Evolutionary conservation across 2,329 filamentous ascomycete genomes (phyloP).

Genomic region (Colletotrichum endophyticum): DNA sequence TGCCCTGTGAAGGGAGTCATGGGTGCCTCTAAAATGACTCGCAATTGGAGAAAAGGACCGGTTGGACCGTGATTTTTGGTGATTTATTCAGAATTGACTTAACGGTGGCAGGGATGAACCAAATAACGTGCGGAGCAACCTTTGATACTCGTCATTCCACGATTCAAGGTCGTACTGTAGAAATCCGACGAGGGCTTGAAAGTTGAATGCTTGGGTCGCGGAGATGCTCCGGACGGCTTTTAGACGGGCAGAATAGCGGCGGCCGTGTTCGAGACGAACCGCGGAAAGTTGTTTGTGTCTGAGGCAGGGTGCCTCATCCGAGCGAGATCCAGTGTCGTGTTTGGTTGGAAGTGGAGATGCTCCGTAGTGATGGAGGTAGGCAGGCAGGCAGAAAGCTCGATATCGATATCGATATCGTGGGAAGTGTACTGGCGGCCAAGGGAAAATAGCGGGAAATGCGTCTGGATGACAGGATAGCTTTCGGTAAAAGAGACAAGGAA

Average conservation of each 20-base stretch:
- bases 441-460: background rate
- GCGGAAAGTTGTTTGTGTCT: background rate
- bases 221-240: background rate
- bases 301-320: background rate
- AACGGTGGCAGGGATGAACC: background rate
- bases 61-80: background rate
- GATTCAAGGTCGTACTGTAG: background rate
- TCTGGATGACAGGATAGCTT: constrained; percentile 17
- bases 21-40: constrained; percentile 13
- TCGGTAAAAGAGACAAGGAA: constrained; percentile 10
- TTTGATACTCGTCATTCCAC: background rate
- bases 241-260: background rate
- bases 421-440: background rate
- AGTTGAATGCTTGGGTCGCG: background rate
- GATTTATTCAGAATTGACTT: background rate
- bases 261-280: background rate
- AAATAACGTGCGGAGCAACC: background rate
- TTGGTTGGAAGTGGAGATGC: background rate
- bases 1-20: background rate
- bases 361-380: background rate
- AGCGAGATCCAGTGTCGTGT: background rate
- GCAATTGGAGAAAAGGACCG: constrained; percentile 1
- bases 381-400: background rate
- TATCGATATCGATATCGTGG: background rate
- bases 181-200: background rate